Evolutionary conservation across 371 early-diverging fungal species (phyloP).

Genomic region (Syncephalastrum contaminatum): DNA sequence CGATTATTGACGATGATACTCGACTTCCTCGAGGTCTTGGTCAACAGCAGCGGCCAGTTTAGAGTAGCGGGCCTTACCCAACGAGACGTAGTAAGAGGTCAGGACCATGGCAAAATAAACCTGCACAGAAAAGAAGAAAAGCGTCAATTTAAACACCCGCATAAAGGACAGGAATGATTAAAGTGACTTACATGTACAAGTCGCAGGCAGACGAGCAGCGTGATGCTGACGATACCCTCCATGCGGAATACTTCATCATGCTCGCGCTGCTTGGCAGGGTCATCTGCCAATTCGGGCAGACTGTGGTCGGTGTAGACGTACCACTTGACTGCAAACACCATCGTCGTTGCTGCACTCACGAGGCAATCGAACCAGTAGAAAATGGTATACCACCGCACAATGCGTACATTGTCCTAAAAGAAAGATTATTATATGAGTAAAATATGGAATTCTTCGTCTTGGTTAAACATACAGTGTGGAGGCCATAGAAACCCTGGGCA

Average conservation of each 20-base stretch:
- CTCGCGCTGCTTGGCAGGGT: slow-evolving; percentile 22
- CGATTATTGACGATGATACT: background rate
- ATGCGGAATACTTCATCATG: slow-evolving; percentile 26
- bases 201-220: slow-evolving; percentile 26
- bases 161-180: background rate
- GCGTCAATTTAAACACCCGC: background rate
- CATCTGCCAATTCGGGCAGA: slow-evolving; percentile 33
- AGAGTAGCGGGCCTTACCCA: slow-evolving; percentile 32
- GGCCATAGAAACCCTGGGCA: slow-evolving; percentile 37
- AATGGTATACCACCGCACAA: slow-evolving; percentile 34
- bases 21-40: slow-evolving; percentile 19
- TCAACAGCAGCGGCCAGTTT: slow-evolving; percentile 21
- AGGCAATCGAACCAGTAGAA: slow-evolving; percentile 48
- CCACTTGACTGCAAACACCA: slow-evolving; percentile 40
- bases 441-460: background rate
- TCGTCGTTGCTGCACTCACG: slow-evolving; percentile 29
- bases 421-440: background rate
- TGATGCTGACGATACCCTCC: slow-evolving; percentile 47
- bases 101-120: slow-evolving; percentile 43
- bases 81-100: slow-evolving; percentile 29
- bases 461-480: slow-evolving; percentile 25
- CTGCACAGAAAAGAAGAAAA: slow-evolving; percentile 14
- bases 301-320: slow-evolving; percentile 50
- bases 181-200: slow-evolving; percentile 36
- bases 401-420: slow-evolving; percentile 24